Conservation (phyloP, 2,329 filamentous ascomycete genomes). For the Hypoxylon sp. region DNA sequence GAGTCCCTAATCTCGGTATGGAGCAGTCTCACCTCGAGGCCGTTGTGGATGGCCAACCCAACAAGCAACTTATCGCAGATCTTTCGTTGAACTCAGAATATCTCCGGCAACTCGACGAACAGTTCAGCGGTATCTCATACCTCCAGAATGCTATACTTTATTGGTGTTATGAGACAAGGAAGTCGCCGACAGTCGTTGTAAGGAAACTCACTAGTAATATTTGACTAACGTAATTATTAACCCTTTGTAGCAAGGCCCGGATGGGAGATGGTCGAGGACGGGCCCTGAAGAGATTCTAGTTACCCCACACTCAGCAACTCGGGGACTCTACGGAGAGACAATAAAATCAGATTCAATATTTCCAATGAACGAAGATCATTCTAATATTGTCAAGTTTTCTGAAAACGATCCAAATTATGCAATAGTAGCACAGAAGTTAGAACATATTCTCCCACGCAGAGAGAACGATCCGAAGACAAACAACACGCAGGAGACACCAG, state of each 20-base stretch:
- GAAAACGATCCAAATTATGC: constrained; percentile 23
- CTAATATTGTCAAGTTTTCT: constrained; percentile 49
- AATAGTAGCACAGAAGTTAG: constrained; percentile 15
- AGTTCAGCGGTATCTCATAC: constrained; percentile 40
- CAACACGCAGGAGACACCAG: not conserved
- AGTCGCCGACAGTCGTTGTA: constrained; percentile 43
- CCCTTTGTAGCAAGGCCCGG: constrained; percentile 18
- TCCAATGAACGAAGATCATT: constrained; percentile 48
- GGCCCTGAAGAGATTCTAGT: constrained; percentile 44
- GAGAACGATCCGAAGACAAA: not conserved
- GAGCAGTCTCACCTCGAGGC: constrained; percentile 41
- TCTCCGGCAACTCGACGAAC: constrained; percentile 34
- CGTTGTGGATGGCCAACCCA: constrained; percentile 43
- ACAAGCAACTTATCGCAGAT: constrained; percentile 35
- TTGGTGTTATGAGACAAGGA: constrained; percentile 49
- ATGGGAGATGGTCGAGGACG: constrained; percentile 30
- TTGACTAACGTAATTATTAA: not conserved
- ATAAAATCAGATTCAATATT: constrained; percentile 18
- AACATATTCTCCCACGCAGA: constrained; percentile 1
- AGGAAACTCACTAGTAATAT: constrained; percentile 11
- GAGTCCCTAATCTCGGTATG: constrained; percentile 50
- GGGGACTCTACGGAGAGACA: constrained; percentile 26
- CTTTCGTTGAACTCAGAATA: constrained; percentile 34
- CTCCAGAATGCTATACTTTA: constrained; percentile 23
- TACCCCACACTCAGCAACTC: constrained; percentile 44